phyloP scores from a whole-genome alignment of 1,284 basidiomycete genomes.

The Mrakiaceae sp. region DNA sequence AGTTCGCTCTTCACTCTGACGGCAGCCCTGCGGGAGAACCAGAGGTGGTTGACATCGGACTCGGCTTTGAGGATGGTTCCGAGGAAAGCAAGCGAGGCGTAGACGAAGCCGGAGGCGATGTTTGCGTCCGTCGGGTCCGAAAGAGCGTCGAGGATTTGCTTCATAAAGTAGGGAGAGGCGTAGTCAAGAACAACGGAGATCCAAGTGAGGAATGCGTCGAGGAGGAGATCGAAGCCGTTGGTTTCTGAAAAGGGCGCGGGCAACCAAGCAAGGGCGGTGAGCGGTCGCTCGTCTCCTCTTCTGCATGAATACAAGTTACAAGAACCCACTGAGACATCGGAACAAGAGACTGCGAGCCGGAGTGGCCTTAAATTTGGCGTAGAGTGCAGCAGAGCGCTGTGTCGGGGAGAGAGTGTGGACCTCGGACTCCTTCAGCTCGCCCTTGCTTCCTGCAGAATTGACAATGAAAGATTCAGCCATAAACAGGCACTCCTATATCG shows the following conservation, averaged over 20 bases:
- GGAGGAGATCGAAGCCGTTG: slow-evolving; percentile 58
- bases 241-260: slow-evolving; percentile 29
- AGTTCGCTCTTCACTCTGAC: slow-evolving; percentile 54
- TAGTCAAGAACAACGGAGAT: background rate
- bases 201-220: slow-evolving; percentile 39
- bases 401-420: slow-evolving; percentile 60
- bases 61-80: slow-evolving; percentile 53
- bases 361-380: slow-evolving; percentile 42
- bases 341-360: slow-evolving; percentile 45
- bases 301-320: no score
- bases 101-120: slow-evolving; percentile 55
- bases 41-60: slow-evolving; percentile 64
- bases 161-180: slow-evolving; percentile 32
- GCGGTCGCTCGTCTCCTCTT: no score
- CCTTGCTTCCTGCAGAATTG: slow-evolving; percentile 42
- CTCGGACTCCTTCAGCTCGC: slow-evolving; percentile 55
- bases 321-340: slow-evolving; percentile 40
- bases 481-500: background rate
- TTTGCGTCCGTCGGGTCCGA: slow-evolving; percentile 38
- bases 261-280: no score
- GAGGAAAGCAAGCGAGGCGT: slow-evolving; percentile 53
- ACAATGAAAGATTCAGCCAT: background rate
- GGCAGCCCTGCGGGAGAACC: slow-evolving; percentile 52
- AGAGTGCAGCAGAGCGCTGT: slow-evolving; percentile 53
- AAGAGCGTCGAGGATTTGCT: slow-evolving; percentile 36